Conservation (phyloP, 768 basidiomycete genomes). For the Hericium alpestre region DNA sequence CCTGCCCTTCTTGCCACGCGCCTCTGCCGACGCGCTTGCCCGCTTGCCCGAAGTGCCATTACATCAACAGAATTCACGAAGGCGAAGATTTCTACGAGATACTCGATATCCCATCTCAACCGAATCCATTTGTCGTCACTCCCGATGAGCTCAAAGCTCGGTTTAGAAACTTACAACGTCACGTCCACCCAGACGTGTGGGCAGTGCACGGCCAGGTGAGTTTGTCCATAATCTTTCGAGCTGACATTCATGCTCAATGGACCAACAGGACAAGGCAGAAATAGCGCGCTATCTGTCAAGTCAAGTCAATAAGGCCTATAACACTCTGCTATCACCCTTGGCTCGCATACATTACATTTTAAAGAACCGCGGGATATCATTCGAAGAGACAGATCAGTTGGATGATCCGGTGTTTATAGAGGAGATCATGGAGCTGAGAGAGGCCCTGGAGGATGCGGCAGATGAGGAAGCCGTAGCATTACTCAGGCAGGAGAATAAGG, state of each 20-base stretch:
- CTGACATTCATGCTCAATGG: not conserved
- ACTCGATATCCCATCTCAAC: constrained; percentile 48
- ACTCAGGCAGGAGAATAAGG: constrained; percentile 44
- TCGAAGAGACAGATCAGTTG: constrained; percentile 61
- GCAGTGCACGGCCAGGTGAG: constrained; percentile 50
- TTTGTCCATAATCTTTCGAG: constrained; percentile 1
- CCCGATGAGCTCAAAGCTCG: constrained; percentile 43
- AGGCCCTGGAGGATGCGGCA: constrained; percentile 59
- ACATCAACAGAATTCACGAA: constrained; percentile 48
- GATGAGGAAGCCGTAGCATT: constrained; percentile 37
- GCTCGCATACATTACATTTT: constrained; percentile 77
- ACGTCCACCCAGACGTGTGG: constrained; percentile 85
- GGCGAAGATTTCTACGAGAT: constrained; percentile 55
- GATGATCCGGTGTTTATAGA: constrained; percentile 63
- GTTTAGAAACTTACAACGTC: constrained; percentile 63
- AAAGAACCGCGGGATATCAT: constrained; percentile 41
- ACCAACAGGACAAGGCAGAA: constrained; percentile 39
- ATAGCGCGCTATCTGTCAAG: constrained; percentile 62
- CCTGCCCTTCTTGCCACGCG: constrained; percentile 55
- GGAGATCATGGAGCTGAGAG: constrained; percentile 71
- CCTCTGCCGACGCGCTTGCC: constrained; percentile 56
- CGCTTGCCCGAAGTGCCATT: constrained; percentile 65
- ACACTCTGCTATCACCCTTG: constrained; percentile 60
- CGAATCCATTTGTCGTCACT: constrained; percentile 68
- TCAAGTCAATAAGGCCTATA: constrained; percentile 75